phyloP scores from a whole-genome alignment of 306 rosid species.

The Pyrus communis region DNA sequence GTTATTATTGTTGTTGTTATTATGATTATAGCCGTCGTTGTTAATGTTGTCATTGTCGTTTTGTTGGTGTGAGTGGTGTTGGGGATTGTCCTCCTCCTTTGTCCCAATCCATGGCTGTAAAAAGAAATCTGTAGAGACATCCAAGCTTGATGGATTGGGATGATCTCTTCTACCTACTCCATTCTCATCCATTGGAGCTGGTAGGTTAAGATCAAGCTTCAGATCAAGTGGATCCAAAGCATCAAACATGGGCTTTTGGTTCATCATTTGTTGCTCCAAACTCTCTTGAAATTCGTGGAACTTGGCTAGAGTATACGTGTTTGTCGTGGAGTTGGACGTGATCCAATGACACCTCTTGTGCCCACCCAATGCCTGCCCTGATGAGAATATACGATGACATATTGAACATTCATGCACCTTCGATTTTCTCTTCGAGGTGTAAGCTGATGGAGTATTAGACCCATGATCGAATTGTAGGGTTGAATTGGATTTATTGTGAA shows the following conservation, averaged over 20 bases:
- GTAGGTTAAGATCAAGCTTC: conserved; percentile 80
- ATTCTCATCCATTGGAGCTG: conserved; percentile 39
- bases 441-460: conserved; percentile 20
- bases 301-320: conserved; percentile 44
- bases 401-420: conserved; percentile 92
- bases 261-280: conserved; percentile 27
- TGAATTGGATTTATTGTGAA: conserved; percentile 47
- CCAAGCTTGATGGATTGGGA: neutral
- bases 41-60: conserved; percentile 21
- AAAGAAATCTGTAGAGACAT: conserved; percentile 43
- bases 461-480: conserved; percentile 38
- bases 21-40: conserved; percentile 8
- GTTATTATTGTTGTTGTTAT: conserved; percentile 17
- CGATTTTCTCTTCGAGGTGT: conserved; percentile 55
- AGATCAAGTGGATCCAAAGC: conserved; percentile 44
- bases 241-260: conserved; percentile 34
- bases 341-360: conserved; percentile 98
- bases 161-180: conserved; percentile 4
- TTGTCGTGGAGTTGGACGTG: conserved; percentile 53
- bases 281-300: conserved; percentile 70
- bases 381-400: conserved; percentile 81
- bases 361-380: conserved; percentile 90
- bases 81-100: conserved; percentile 25
- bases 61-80: conserved; percentile 18
- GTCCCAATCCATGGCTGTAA: conserved; percentile 57